Evolutionary conservation across 495 filamentous ascomycete genomes (phyloP), one percentile per base, ranked within the genome.

Genomic region (Lepidopterella palustris): DNA sequence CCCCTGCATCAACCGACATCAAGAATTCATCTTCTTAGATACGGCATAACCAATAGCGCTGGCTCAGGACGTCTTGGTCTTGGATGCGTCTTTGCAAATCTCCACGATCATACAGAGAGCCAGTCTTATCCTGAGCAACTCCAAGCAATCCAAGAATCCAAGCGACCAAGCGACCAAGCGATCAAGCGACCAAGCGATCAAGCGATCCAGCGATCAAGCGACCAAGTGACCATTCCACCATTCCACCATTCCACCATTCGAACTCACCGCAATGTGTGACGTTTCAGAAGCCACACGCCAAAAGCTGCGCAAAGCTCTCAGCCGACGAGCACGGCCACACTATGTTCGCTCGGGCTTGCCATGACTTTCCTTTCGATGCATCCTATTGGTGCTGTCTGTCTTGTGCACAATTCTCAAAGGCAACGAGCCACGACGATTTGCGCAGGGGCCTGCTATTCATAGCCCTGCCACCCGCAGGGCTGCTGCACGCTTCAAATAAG

Each of bases 291-390:
- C 45, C 45, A 4, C 45, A n/a, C n/a, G n/a, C n/a, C n/a, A n/a
- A n/a, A n/a, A n/a, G n/a, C n/a, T n/a, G n/a, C n/a, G n/a, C n/a
- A n/a, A 25, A 18, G 47, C 40, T 42, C 45, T 55, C 55, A 63
- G 56, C 61, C 61, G 55, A 63, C 42, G 51, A 45, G 52, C 62
- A 64, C 57, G 57, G 62, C 62, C 62, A 64, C 62, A 60, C 20
- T 25, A 35, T 13, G 20, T 23, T 45, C 32, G 31, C 50, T 54
- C 42, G 55, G 31, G 32, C 28, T 13, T n/a, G n/a, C n/a, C n/a
- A n/a, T n/a, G n/a, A n/a, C n/a, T n/a, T n/a, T n/a, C n/a, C n/a
- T n/a, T n/a, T n/a, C n/a, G n/a, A n/a, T n/a, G n/a, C n/a, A n/a
- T 8, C 61, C 21, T 32, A 20, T 55, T 39, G 24, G 39, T 53